Evolutionary conservation across 2,329 filamentous ascomycete species (phyloP).

Genomic region (Ceratocystis smalleyi): DNA sequence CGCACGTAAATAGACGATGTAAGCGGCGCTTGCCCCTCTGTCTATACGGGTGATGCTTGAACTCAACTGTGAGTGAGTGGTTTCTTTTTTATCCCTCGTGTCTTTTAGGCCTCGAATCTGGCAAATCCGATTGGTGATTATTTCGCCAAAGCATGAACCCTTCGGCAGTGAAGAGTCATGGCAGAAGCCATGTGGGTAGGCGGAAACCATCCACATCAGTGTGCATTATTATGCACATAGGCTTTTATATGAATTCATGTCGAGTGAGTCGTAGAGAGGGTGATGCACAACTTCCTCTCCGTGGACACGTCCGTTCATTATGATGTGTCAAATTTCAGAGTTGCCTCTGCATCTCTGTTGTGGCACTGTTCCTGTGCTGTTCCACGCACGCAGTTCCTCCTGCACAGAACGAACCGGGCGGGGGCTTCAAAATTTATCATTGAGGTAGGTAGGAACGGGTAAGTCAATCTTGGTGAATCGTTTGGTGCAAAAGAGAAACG

Average conservation of each 20-base stretch:
- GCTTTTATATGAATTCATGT: too few relatives aligned
- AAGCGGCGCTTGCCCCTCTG: not conserved
- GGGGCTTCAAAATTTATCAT: not conserved
- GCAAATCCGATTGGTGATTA: not conserved
- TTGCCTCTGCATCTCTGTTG: not conserved
- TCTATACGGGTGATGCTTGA: not conserved
- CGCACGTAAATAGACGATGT: too few relatives aligned
- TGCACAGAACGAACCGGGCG: not conserved
- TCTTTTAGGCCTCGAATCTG: not conserved
- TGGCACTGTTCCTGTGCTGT: slow-evolving; percentile 1
- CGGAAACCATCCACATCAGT: not conserved
- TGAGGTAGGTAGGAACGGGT: too few relatives aligned
- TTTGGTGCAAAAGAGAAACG: not conserved
- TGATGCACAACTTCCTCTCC: not conserved
- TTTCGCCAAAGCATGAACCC: not conserved
- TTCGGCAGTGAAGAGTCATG: not conserved
- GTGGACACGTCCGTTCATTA: not conserved
- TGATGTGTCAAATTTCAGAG: not conserved
- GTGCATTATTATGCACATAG: too few relatives aligned
- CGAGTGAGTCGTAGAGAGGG: too few relatives aligned
- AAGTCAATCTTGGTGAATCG: too few relatives aligned
- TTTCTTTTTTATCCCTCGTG: not conserved
- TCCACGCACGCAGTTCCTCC: not conserved
- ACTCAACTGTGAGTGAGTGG: not conserved
- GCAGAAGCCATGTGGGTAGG: not conserved